phyloP scores from a whole-genome alignment of 805 yeast genomes.

The Zygosaccharomyces lentus region DNA sequence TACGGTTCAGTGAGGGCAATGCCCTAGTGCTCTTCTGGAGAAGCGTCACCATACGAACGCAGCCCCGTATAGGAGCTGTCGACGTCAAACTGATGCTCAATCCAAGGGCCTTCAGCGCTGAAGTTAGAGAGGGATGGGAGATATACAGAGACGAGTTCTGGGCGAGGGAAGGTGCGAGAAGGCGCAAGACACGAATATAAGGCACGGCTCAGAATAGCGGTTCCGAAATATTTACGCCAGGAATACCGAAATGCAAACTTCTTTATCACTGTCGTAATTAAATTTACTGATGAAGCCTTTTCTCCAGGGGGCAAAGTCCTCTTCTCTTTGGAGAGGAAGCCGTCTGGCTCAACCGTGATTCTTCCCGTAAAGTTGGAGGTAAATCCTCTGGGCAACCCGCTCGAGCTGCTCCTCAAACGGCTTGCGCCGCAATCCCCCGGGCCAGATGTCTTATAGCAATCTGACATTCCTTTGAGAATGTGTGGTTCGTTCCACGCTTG shows the following conservation, averaged over 20 bases:
- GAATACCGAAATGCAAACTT: conserved; percentile 9
- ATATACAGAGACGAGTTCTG: conserved; percentile 89
- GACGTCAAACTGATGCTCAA: conserved; percentile 78
- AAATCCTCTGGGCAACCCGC: background rate
- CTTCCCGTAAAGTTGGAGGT: background rate
- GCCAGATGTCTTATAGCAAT: background rate
- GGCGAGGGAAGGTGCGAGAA: conserved; percentile 73
- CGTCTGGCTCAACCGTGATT: background rate
- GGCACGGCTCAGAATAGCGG: conserved; percentile 20
- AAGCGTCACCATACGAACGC: conserved; percentile 38
- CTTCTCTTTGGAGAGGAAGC: no score
- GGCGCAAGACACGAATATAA: conserved; percentile 36
- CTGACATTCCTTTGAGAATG: background rate
- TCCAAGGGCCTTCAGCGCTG: conserved; percentile 77
- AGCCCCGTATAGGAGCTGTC: conserved; percentile 65
- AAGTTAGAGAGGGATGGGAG: conserved; percentile 92
- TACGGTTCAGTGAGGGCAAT: conserved; percentile 15
- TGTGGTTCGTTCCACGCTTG: background rate
- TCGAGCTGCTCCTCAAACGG: background rate
- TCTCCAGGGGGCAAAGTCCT: background rate
- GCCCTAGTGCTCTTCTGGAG: conserved; percentile 23
- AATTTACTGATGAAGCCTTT: background rate
- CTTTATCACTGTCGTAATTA: conserved; percentile 12
- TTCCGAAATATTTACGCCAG: conserved; percentile 19
- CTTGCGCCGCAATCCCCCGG: no score